Evolutionary conservation across 495 filamentous ascomycete species (phyloP).

Genomic region (Penicillium alfredii): DNA sequence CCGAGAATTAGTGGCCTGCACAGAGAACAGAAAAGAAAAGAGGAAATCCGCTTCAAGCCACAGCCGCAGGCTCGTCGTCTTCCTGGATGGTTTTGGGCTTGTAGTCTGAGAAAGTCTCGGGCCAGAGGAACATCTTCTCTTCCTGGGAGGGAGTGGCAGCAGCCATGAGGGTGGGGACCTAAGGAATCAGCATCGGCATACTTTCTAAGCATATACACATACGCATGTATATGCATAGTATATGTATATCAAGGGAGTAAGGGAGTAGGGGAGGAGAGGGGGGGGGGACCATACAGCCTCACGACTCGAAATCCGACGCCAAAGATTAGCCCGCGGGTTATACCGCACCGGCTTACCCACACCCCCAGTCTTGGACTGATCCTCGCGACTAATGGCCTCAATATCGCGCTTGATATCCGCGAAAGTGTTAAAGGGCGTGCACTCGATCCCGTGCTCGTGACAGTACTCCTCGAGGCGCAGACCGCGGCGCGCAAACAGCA

Average conservation of each 20-base stretch:
- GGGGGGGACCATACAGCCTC: constrained; percentile 38
- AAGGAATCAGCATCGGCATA: constrained; percentile 3
- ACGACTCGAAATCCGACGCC: constrained; percentile 59
- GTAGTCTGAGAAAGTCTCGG: constrained; percentile 51
- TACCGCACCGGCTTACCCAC: constrained; percentile 56
- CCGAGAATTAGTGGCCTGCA: too few species aligned
- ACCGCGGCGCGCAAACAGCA: constrained; percentile 66
- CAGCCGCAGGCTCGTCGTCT: constrained; percentile 1
- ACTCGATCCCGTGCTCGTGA: constrained; percentile 54
- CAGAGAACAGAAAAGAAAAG: constrained; percentile 2
- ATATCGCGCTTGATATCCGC: constrained; percentile 62
- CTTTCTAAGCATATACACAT: too few species aligned
- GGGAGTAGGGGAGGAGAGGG: too few species aligned
- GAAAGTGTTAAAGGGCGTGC: constrained; percentile 63
- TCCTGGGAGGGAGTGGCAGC: constrained; percentile 49
- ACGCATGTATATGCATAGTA: too few species aligned
- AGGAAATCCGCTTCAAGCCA: constrained; percentile 3
- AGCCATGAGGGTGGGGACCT: constrained; percentile 51
- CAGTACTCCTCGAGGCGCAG: constrained; percentile 69
- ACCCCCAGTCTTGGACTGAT: constrained; percentile 59
- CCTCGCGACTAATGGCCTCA: constrained; percentile 52
- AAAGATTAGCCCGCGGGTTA: constrained; percentile 68
- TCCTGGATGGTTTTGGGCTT: constrained; percentile 25
- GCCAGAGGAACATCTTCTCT: constrained; percentile 65
- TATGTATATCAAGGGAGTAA: too few species aligned